Base-by-base conservation (phyloP, 305 asterid genomes). In the Fraxinus xanthoxyloides region DNA sequence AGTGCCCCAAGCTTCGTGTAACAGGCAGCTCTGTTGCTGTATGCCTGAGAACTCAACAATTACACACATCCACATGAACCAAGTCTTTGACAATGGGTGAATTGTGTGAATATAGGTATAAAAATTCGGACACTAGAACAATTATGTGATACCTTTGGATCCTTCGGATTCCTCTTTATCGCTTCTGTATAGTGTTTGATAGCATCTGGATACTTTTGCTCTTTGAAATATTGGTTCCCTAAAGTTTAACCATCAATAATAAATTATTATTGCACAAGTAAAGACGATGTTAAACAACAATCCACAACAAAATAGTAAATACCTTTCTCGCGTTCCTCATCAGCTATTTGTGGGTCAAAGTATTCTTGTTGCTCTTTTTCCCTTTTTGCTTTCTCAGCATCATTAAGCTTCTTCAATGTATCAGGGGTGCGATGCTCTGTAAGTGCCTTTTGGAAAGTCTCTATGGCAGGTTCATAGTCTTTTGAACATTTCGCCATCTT, bases 281-380 rank as follows among this genome's bases (percentile, higher is more conserved):
- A 15, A 51, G 59, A 7, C 7, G 8, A 31, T 32, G 46, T 43
- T 32, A 15, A 72, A 73, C 4, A 40, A 70, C 43, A 43, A 3
- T 34, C 3, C 72, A n/a, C 23, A 63, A 13, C 12, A 34, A 48
- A 32, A 10, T 17, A 9, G 51, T 7, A 31, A 34, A 35, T 81
- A 93, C 98, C 99, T 88, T 93, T 93, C 87, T 95, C 99, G 34
- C 97, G 98, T 91, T 95, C 98, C 81, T 92, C 97, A 70, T 95
- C 99, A 32, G 97, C 98, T 38, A 92, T 82, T 63, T 90, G 89
- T 15, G 99, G 99, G 82, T 95, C 90, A 24, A 87, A 93, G 84
- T 92, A 95, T 56, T 93, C 98, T 40, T 90, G 94, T 75, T 93
- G 97, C 87, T 95, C 99, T 4, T 93, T 87, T 6, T 91, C 98